These are phyloP conservation scores for Dryadomyces sulphureus DNA, from an alignment of 2,329 filamentous ascomycete species.

Conservation along the genomic window DNA sequence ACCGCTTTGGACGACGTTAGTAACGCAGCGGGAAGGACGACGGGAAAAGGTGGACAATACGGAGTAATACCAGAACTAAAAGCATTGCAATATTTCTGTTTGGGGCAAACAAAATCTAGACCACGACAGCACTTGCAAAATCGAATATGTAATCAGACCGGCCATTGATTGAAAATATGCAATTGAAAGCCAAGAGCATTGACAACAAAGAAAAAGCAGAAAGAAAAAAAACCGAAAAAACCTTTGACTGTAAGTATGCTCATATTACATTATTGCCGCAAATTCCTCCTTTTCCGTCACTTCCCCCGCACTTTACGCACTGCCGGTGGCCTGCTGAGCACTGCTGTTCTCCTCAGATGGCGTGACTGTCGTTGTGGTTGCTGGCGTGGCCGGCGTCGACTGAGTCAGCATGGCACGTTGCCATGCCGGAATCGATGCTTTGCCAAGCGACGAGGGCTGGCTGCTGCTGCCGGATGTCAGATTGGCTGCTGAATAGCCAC, in stretches of 20 bases:
- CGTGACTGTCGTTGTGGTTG: background rate
- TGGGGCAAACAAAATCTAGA: background rate
- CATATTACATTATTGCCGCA: background rate
- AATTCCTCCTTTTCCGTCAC: background rate
- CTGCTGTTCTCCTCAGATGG: background rate
- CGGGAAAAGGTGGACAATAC: background rate
- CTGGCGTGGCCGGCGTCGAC: constrained; percentile 32
- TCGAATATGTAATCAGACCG: background rate
- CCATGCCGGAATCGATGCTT: constrained; percentile 66
- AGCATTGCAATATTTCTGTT: background rate
- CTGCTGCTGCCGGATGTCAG: constrained; percentile 11
- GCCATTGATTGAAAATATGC: background rate
- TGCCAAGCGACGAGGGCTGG: constrained; percentile 24
- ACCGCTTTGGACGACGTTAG: too few relatives aligned
- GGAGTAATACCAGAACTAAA: background rate
- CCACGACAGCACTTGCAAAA: background rate
- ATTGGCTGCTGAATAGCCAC: constrained; percentile 4
- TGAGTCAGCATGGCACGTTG: constrained; percentile 59
- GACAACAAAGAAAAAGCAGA: background rate
- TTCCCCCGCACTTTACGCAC: background rate
- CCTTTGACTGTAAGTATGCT: too few relatives aligned
- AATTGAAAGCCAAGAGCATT: background rate
- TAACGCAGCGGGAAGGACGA: background rate
- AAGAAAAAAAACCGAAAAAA: background rate
- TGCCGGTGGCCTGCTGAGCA: constrained; percentile 1